These are phyloP conservation scores for Fraxinus paxiana DNA, from an alignment of 305 asterid genomes.

Conservation along the genomic window DNA sequence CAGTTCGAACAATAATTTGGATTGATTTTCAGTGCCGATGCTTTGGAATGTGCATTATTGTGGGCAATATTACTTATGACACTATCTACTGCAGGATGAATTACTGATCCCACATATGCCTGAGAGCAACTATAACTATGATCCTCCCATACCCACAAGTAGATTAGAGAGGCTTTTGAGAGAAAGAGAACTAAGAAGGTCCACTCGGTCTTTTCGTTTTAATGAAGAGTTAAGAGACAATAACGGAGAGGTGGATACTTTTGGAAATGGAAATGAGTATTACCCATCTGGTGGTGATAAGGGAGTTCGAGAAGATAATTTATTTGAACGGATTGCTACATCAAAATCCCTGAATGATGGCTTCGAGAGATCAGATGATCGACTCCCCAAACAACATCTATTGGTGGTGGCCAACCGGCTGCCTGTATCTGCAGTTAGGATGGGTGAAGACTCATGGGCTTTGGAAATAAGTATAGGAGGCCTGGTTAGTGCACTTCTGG, in stretches of 20 bases:
- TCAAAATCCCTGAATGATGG: slow-evolving; percentile 28
- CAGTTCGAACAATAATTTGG: neutral
- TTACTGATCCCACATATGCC: slow-evolving; percentile 29
- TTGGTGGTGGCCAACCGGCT: slow-evolving; percentile 81
- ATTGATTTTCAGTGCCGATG: neutral
- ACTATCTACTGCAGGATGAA: slow-evolving; percentile 34
- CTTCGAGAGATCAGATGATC: slow-evolving; percentile 43
- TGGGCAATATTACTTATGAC: slow-evolving; percentile 9
- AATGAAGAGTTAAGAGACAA: slow-evolving; percentile 48
- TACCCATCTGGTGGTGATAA: slow-evolving; percentile 40
- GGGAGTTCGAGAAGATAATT: slow-evolving; percentile 42
- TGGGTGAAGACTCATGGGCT: slow-evolving; percentile 65
- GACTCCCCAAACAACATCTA: slow-evolving; percentile 51
- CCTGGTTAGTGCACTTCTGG: slow-evolving; percentile 76
- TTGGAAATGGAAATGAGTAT: slow-evolving; percentile 33
- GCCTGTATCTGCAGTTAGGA: slow-evolving; percentile 77
- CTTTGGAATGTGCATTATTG: slow-evolving; percentile 2
- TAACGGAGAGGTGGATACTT: slow-evolving; percentile 36
- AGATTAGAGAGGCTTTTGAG: slow-evolving; percentile 72
- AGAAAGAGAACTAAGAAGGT: slow-evolving; percentile 68
- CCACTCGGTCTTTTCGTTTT: slow-evolving; percentile 39
- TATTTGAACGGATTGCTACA: slow-evolving; percentile 34
- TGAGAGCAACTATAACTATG: slow-evolving; percentile 34
- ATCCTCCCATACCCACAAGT: slow-evolving; percentile 45
- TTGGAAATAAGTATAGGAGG: slow-evolving; percentile 85